Base-by-base conservation (phyloP, 139 green algal genomes). In the Yamagishiella unicocca region DNA sequence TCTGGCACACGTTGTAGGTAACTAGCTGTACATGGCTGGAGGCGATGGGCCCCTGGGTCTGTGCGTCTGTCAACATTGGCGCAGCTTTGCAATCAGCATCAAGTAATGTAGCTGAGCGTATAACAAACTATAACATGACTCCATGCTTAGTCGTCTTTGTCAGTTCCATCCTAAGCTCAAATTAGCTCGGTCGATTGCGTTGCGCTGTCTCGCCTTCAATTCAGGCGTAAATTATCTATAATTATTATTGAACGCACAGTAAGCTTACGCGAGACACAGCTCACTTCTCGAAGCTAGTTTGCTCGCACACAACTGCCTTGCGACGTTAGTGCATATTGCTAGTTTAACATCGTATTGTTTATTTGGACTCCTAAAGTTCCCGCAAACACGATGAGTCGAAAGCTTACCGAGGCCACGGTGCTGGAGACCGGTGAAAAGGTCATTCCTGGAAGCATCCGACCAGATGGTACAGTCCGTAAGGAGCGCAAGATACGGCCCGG, bases 401-500 rank as follows among this genome's bases (percentile, higher is more conserved):
- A 73, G 19, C 22, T 85, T 7, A 85, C 79, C 22, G 40, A 85
- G n/a, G 61, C 79, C 8, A 35, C 67, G 5, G 42, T 35, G 14
- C 46, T 53, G 12, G 83, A 83, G 31, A 85, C 45, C 2, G 88
- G 83, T 1, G 88, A 89, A 25, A 83, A 84, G 22, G 67, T 91
- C 2, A 64, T 89, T 31, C 27, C 46, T 5, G 85, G 78, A 2
- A 89, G 53, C n/a, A 72, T 79, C 37, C 43, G 81, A 33, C 81
- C 81, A 22, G 81, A 87, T 40, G 81, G 81, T 55, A 87, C 81
- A 21, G 66, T 87, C 3, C 64, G 81, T 6, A 99, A 98, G 76
- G 96, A 99, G 77, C 76, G 92, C 17, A 88, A 90, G 4, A 93
- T 98, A 29, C 90, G 93, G 40, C 89, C 95, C 10, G 96, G 96